These are phyloP conservation scores for Colletotrichum caudatum DNA, from an alignment of 2,329 filamentous ascomycete genomes.

Conservation along the genomic window DNA sequence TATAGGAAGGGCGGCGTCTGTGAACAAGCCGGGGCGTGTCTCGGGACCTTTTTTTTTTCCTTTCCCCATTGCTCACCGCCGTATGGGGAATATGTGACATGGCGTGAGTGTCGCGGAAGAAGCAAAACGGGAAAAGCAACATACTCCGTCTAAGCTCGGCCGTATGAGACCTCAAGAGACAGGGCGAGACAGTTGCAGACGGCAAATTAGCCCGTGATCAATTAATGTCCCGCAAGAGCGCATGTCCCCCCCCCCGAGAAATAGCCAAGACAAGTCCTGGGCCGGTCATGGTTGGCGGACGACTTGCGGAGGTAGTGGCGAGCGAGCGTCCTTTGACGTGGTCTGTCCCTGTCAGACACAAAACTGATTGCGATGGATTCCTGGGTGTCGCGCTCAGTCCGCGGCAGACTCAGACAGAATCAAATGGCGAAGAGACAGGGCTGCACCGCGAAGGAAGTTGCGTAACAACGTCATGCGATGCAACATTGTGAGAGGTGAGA, in stretches of 20 bases:
- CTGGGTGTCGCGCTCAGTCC: constrained; percentile 17
- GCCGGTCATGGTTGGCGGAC: constrained; percentile 1
- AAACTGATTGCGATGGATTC: constrained; percentile 36
- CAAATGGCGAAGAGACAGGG: constrained; percentile 34
- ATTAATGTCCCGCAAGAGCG: constrained; percentile 32
- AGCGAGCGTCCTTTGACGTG: constrained; percentile 35
- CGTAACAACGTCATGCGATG: constrained; percentile 21
- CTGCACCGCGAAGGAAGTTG: background rate
- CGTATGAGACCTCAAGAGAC: constrained; percentile 35
- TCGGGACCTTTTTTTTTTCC: background rate
- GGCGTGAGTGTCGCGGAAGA: constrained; percentile 33
- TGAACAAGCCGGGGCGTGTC: constrained; percentile 14
- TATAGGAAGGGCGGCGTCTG: constrained; percentile 24
- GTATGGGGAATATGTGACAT: constrained; percentile 27
- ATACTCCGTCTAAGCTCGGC: constrained; percentile 26
- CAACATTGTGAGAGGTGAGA: constrained; percentile 4
- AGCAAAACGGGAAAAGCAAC: constrained; percentile 37
- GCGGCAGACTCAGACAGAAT: constrained; percentile 34
- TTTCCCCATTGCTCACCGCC: constrained; percentile 37
- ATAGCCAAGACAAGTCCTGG: background rate
- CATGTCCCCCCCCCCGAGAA: constrained; percentile 21
- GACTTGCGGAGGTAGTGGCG: constrained; percentile 17
- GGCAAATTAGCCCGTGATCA: constrained; percentile 23
- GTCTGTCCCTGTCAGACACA: constrained; percentile 23
- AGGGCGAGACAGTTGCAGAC: constrained; percentile 35